phyloP scores from a whole-genome alignment of 306 rosid species.

The Macrotyloma uniflorum region DNA sequence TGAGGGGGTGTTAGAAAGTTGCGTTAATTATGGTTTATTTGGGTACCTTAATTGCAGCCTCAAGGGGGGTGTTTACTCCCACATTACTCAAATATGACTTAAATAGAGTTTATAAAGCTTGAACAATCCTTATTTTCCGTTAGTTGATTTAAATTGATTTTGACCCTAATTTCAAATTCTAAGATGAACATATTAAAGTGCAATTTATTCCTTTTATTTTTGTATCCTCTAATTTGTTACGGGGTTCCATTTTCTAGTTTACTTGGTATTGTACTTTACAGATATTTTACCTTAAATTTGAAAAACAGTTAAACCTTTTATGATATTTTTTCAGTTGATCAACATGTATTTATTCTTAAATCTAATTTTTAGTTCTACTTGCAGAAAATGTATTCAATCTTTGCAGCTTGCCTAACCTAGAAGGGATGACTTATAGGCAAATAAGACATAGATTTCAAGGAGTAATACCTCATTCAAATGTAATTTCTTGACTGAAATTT shows the following conservation, averaged over 20 bases:
- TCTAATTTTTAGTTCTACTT: constrained; percentile 38
- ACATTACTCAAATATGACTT: not conserved
- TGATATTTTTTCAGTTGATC: not conserved
- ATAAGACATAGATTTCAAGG: constrained; percentile 67
- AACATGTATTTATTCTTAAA: constrained; percentile 9
- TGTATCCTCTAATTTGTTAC: constrained; percentile 24
- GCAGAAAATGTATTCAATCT: constrained; percentile 96
- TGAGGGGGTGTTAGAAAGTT: not conserved
- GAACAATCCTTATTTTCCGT: not conserved
- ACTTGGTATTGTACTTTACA: constrained; percentile 14
- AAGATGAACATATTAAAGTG: constrained; percentile 1
- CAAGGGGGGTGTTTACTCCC: not conserved
- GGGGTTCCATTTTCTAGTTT: constrained; percentile 24
- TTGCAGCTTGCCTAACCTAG: constrained; percentile 64
- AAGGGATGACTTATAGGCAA: constrained; percentile 70
- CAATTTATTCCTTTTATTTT: not conserved
- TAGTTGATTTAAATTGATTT: not conserved
- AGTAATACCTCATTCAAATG: constrained; percentile 50
- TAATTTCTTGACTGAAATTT: constrained; percentile 24
- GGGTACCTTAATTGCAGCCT: not conserved
- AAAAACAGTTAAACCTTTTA: constrained; percentile 24
- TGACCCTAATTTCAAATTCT: not conserved
- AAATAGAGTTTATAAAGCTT: not conserved
- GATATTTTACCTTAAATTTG: constrained; percentile 19
- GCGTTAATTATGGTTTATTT: not conserved